These are phyloP conservation scores for Hypoxylon intermedium DNA, from an alignment of 495 filamentous ascomycete species.

Conservation along the genomic window DNA sequence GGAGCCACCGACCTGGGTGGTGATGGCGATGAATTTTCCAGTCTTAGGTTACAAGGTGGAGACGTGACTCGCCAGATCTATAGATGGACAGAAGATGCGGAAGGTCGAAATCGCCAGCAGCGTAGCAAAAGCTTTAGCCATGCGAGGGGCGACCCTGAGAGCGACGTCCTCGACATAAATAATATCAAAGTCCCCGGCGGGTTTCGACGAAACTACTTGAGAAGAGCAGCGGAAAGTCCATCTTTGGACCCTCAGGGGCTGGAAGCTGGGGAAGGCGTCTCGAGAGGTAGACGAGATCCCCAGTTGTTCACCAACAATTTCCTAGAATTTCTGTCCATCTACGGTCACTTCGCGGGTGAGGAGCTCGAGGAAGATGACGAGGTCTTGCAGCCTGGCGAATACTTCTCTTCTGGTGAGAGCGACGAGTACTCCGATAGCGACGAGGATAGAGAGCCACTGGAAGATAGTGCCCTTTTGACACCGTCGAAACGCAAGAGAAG, in stretches of 20 bases:
- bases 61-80: conserved; percentile 95
- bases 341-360: conserved; percentile 97
- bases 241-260: conserved; percentile 53
- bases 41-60: conserved; percentile 87
- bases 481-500: conserved; percentile 73
- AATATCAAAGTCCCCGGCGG: conserved; percentile 91
- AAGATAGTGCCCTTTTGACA: conserved; percentile 80
- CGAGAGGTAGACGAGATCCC: conserved; percentile 53
- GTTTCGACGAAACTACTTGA: conserved; percentile 86
- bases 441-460: conserved; percentile 75
- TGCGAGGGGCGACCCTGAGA: conserved; percentile 75
- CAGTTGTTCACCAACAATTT: conserved; percentile 87
- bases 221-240: conserved; percentile 69
- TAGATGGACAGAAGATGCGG: conserved; percentile 86
- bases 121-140: conserved; percentile 87
- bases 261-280: conserved; percentile 49
- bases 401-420: conserved; percentile 75
- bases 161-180: conserved; percentile 79
- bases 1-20: conserved; percentile 54
- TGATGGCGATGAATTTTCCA: conserved; percentile 84
- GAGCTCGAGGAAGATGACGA: conserved; percentile 96
- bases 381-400: conserved; percentile 80
- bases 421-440: conserved; percentile 59
- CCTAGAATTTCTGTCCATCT: conserved; percentile 91
- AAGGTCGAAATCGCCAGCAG: conserved; percentile 63